A percentile compares a stretch with the other conserved stretches of the same genome.
Evolutionary conservation across 1,139 yeast genomes (phyloP).

Genomic region (Dujonia santamariae): DNA sequence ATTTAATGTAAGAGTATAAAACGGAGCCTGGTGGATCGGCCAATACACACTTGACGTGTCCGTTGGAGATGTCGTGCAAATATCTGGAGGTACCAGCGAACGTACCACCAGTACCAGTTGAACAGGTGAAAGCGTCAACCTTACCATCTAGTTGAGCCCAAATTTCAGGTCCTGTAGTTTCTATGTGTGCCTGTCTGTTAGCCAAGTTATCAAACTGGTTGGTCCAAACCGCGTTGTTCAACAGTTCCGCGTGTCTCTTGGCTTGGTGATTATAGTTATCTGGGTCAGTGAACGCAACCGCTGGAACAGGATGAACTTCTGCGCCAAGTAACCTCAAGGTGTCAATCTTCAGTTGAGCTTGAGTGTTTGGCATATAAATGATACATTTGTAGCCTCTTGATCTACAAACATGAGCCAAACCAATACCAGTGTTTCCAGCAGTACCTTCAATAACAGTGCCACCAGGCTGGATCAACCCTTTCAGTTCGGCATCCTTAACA

Average conservation of each 20-base stretch:
- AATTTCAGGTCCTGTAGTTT: constrained; percentile 88
- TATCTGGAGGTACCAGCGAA: constrained; percentile 80
- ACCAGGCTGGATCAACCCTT: constrained; percentile 65
- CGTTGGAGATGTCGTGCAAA: constrained; percentile 61
- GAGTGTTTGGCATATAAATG: constrained; percentile 88
- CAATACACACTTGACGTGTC: constrained; percentile 56
- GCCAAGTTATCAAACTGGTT: constrained; percentile 86
- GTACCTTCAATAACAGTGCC: constrained; percentile 55
- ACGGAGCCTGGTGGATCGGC: constrained; percentile 97
- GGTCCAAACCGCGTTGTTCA: constrained; percentile 85
- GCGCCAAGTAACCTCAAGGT: constrained; percentile 75
- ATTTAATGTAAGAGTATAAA: constrained; percentile 70
- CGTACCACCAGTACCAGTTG: constrained; percentile 92
- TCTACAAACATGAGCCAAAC: constrained; percentile 83
- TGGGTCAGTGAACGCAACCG: constrained; percentile 77
- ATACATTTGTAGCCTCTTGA: constrained; percentile 81
- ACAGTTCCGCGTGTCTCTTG: constrained; percentile 69
- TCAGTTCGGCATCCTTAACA: constrained; percentile 73
- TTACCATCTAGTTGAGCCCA: constrained; percentile 85
- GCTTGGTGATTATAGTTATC: constrained; percentile 85
- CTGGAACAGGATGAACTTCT: constrained; percentile 88
- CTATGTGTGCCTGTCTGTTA: constrained; percentile 85
- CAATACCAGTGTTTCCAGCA: constrained; percentile 80
- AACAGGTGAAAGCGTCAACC: constrained; percentile 81
- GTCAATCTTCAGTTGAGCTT: constrained; percentile 73